Evolutionary conservation across 176 grass and related monocot genomes (phyloP), one percentile per base, ranked within the genome.

Genomic region (Oryza nivara): DNA sequence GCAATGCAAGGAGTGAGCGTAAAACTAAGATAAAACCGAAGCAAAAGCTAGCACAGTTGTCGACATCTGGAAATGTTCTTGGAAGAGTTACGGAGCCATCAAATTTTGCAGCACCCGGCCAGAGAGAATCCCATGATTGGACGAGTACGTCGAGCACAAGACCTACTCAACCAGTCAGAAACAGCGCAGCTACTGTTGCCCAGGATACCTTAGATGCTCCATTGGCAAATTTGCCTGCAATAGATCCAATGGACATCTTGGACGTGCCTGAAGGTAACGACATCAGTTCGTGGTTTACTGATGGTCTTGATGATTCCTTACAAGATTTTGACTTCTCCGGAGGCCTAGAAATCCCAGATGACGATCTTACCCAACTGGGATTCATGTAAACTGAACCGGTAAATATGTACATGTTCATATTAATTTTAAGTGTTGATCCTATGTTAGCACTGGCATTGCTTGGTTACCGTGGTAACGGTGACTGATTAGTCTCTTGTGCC

Each of bases 11-110:
- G 80, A 91, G 75, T 7, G 93, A 95, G 14, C 82, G 93, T 7
- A 95, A 95, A 65, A 86, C 86, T 66, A 95, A 95, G 82, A 83
- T 86, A 73, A 95, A 92, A 63, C 90, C 90, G 15, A 95, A 95
- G 84, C 93, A 95, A 81, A 95, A 92, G 90, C 84, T 95, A 23
- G 85, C 84, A 52, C 88, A 92, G 41, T 67, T 95, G 81, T 95
- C 93, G 5, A 84, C 87, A n/a, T 87, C 92, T 22, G 83, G 89
- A 63, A 91, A 86, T 30, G 92, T 87, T 40, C 74, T 91, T 20
- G 88, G 87, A 6, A 91, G 88, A 51, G 84, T 89, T 60, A 80
- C 52, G 4, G 89, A 91, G 80, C 60, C 80, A 7, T 77, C 82
- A 10, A 84, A 48, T 48, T 69, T 87, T 73, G 51, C 65, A 0